Base-by-base conservation (phyloP, 768 basidiomycete species). In the Xerocomellus dryophilus region DNA sequence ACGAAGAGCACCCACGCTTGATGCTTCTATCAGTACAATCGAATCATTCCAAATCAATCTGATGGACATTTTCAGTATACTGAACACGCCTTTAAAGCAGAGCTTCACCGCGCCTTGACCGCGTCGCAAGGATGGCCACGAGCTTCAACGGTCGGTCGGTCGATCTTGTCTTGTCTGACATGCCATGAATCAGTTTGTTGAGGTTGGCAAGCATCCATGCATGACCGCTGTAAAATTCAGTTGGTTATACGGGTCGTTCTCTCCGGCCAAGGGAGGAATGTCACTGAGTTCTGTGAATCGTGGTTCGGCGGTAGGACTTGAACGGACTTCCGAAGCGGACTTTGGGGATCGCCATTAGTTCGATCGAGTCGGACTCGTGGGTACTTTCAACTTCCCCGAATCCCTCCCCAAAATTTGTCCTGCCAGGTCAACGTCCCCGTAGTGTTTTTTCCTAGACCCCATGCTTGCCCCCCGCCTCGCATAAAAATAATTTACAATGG, bases 91-190 rank as follows among this genome's bases (percentile, higher is more conserved):
- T 34, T 36, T 14, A 34, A n/a, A 46, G 34, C 36, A 63, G 42
- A 51, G 14, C 35, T 23, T 43, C 32, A 42, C 43, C n/a, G 17
- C 31, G 21, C 10, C 40, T 38, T 23, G 53, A 44, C 51, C 17
- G 18, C 39, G 29, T 29, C 29, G 10, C 29, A 50, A 45, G 43
- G 32, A n/a, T n/a, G 35, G 21, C 41, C 11, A 34, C 46, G n/a
- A 41, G 18, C 27, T 35, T 18, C 44, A 52, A 57, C 42, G 58
- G 55, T 60, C 38, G 53, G 46, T 43, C n/a, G 23, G 23, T 25
- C 17, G 27, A 46, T 47, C 8, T 48, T 21, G 43, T 43, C 27
- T 51, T n/a, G 53, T 40, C 42, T 55, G 38, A 48, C 51, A 12
- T 18, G 40, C 11, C 40, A 43, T 36, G 34, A 32, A 44, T 25